Base-by-base conservation (phyloP, 139 green algal species). In the Auxenochlorella protothecoides region DNA sequence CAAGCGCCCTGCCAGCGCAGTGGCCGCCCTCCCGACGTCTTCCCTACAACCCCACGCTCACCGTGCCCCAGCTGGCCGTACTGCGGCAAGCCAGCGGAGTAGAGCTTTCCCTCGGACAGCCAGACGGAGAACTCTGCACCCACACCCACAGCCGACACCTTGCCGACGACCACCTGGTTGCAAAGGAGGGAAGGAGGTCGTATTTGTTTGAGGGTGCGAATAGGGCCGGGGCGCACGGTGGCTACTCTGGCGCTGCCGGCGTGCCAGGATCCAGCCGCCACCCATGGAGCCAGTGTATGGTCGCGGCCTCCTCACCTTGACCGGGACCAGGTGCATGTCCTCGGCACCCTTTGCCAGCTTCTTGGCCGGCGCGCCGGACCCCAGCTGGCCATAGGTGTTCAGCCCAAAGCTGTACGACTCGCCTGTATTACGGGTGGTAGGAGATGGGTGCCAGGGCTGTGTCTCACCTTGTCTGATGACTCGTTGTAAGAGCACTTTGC, bases 121-220 rank as follows among this genome's bases (percentile, higher is more conserved):
- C 89, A 96, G 79, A 94, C 76, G 8, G 90, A 96, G 84, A 97
- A 98, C 73, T 98, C 94, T 0, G 74, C 84, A 13, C 94, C 93
- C 68, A 86, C 94, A 4, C 83, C 80, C 14, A 93, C 89, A 9
- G 76, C 66, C 53, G 73, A 81, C 68, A 73, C 85, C 8, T 82
- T 71, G 56, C 68, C 65, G 12, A 97, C 76, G 12, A 82, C 55
- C 11, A 68, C 75, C 72, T 86, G 65, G n/a, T 44, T 44, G 15
- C 5, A 13, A 73, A 3, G 68, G 16, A 53, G 65, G 65, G 14
- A 15, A 61, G 61, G 70, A 51, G 9, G 27, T 11, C 73, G 59
- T 1, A 44, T 44, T 44, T 44, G 27, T 44, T 44, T 44, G 27
- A 44, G 27, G 0, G 27, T 44, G 27, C 27, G 27, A 44, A 44